Conservation (phyloP, 768 basidiomycete species). For the Mycena capillaripes region DNA sequence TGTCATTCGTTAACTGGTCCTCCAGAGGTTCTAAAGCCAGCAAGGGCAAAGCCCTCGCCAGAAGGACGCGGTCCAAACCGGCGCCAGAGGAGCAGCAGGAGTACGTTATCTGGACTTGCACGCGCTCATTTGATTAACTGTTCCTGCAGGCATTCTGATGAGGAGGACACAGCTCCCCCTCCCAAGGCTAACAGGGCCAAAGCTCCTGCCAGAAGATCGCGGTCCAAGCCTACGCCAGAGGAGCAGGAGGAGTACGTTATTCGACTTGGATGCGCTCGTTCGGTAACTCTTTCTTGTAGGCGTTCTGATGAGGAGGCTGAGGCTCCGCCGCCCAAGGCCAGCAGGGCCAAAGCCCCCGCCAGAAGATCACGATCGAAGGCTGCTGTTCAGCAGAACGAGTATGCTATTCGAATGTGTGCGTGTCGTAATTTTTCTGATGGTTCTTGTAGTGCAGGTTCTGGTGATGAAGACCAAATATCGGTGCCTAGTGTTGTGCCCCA, state of each 20-base stretch:
- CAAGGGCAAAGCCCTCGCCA: background rate
- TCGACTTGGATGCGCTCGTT: background rate
- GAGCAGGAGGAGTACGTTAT: constrained; percentile 12
- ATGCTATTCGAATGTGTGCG: background rate
- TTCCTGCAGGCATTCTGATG: background rate
- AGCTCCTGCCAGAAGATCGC: constrained; percentile 1
- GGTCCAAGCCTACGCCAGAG: background rate
- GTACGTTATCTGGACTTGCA: background rate
- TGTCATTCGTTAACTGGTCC: background rate
- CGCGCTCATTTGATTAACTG: background rate
- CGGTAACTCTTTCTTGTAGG: background rate
- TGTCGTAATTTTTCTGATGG: background rate
- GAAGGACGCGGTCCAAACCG: background rate
- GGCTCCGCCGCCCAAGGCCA: constrained; percentile 1
- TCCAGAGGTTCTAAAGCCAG: background rate
- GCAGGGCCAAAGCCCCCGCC: constrained; percentile 6
- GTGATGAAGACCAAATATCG: background rate
- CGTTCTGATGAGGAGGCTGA: constrained; percentile 6
- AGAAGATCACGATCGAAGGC: constrained; percentile 2
- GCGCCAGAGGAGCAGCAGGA: too few species aligned
- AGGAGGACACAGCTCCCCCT: background rate
- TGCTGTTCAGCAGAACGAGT: background rate
- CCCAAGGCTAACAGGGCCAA: background rate
- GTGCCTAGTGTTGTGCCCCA: background rate
- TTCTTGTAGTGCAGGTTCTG: background rate